Conservation (phyloP, 768 basidiomycete species). For the Cystobasidium onofrii region DNA sequence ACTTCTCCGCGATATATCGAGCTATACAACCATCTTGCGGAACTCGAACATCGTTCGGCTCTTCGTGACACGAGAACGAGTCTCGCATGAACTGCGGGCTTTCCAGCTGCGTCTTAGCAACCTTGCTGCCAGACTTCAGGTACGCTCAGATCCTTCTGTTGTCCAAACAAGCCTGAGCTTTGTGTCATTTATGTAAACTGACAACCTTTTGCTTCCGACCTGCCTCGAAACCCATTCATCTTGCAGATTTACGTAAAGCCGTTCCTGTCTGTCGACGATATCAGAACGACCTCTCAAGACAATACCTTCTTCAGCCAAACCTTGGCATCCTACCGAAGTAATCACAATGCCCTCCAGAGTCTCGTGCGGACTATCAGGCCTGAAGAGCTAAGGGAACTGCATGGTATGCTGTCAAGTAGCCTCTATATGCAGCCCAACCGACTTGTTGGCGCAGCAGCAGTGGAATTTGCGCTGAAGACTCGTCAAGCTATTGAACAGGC, state of each 20-base stretch:
- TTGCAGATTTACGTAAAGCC: neutral
- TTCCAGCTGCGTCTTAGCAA: conserved; percentile 1
- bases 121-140: neutral
- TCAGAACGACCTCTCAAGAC: neutral
- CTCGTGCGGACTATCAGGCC: neutral
- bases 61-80: neutral
- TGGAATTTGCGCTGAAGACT: neutral
- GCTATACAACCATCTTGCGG: neutral
- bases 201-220: too few species aligned
- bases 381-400: neutral
- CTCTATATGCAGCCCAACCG: neutral
- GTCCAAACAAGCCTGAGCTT: neutral
- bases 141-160: neutral
- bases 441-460: neutral
- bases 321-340: neutral
- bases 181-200: too few species aligned
- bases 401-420: neutral
- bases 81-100: neutral
- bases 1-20: neutral
- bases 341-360: neutral
- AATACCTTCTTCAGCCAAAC: neutral
- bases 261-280: neutral
- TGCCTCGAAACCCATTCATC: neutral
- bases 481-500: neutral
- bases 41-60: neutral